Conservation (phyloP, 495 filamentous ascomycete species). For the Pseudevernia furfuracea region DNA sequence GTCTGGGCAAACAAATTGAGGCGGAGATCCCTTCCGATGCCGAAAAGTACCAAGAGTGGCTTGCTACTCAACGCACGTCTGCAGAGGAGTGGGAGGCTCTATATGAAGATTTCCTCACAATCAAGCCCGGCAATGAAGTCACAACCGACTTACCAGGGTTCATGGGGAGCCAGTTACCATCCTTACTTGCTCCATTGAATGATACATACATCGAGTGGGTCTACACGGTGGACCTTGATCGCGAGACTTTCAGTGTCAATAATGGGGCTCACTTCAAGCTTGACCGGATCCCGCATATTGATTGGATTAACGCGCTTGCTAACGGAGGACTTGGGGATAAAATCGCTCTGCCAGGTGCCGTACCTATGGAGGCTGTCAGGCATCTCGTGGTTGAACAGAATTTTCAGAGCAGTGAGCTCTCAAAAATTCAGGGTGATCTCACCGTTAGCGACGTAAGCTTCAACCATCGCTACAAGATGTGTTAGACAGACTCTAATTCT, state of each 20-base stretch:
- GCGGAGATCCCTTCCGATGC: constrained; percentile 26
- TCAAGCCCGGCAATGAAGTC: constrained; percentile 3
- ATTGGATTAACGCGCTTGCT: constrained; percentile 18
- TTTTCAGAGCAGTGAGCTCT: not conserved
- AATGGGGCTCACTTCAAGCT: constrained; percentile 23
- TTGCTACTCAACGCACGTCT: constrained; percentile 5
- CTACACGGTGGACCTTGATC: constrained; percentile 26
- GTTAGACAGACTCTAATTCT: not conserved
- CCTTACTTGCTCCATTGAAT: not conserved
- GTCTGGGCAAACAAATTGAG: constrained; percentile 26
- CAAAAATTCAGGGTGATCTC: not conserved
- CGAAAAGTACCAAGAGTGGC: constrained; percentile 24
- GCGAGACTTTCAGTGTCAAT: constrained; percentile 21
- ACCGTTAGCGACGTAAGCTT: not conserved
- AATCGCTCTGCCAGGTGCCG: not conserved
- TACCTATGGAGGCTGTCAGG: not conserved
- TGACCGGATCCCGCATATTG: constrained; percentile 15
- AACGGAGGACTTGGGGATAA: not conserved
- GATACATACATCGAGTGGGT: constrained; percentile 1
- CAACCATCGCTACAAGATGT: not conserved
- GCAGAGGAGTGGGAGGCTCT: constrained; percentile 2
- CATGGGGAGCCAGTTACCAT: not conserved
- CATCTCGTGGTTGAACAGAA: not conserved
- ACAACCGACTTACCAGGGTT: not conserved
- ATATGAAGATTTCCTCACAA: constrained; percentile 3